phyloP scores from a whole-genome alignment of 805 yeast genomes.

The Sugiyamaella mastotermitis region DNA sequence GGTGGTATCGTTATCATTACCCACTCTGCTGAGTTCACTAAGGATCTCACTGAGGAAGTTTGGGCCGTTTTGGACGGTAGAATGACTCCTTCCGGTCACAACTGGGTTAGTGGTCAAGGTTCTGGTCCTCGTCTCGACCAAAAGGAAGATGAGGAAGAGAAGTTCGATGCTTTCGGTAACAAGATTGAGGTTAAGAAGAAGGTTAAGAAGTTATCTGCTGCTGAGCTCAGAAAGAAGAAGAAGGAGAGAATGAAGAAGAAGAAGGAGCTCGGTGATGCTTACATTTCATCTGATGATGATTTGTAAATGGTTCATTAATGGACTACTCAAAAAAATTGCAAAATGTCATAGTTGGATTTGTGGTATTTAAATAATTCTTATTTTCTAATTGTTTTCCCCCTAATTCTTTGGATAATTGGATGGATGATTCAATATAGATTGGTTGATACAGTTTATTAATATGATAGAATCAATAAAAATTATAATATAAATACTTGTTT shows the following conservation, averaged over 20 bases:
- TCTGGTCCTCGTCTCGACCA: slow-evolving; percentile 98
- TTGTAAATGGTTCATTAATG: slow-evolving; percentile 45
- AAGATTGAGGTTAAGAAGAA: slow-evolving; percentile 94
- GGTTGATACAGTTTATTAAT: no score
- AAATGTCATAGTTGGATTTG: no score
- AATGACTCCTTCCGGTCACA: slow-evolving; percentile 99
- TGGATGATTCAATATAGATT: no score
- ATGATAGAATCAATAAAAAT: no score
- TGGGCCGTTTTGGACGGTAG: slow-evolving; percentile 98
- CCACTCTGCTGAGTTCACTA: slow-evolving; percentile 99
- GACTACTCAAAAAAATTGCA: no score
- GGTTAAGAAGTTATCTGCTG: slow-evolving; percentile 96
- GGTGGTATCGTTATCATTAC: slow-evolving; percentile 99
- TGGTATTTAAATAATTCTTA: no score
- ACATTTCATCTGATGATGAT: slow-evolving; percentile 95
- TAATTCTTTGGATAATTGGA: no score
- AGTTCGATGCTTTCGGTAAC: slow-evolving; percentile 99
- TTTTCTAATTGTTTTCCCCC: no score
- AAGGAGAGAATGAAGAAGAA: slow-evolving; percentile 99
- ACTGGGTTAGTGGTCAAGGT: slow-evolving; percentile 99
- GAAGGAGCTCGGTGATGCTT: slow-evolving; percentile 99
- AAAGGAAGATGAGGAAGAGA: slow-evolving; percentile 94
- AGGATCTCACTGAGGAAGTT: slow-evolving; percentile 98
- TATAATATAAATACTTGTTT: no score
- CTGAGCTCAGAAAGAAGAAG: slow-evolving; percentile 99